Percentiles rank a stretch among this genome's conserved stretches.
Evolutionary conservation across 2,329 filamentous ascomycete species (phyloP).

Genomic region (Anisogramma anomala): DNA sequence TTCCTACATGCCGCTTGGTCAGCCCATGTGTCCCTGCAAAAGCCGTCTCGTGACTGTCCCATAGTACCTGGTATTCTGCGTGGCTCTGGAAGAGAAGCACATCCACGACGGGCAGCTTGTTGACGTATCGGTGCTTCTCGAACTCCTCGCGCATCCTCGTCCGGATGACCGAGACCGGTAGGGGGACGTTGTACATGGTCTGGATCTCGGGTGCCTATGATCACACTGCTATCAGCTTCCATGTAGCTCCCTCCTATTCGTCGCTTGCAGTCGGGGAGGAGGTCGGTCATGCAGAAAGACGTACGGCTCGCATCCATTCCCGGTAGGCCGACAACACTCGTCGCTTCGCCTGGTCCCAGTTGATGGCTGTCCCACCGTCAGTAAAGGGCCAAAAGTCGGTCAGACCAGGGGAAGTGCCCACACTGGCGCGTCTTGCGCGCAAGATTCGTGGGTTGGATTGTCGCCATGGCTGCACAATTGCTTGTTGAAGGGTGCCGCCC

Average conservation of each 20-base stretch:
- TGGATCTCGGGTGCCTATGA: slow-evolving; percentile 87
- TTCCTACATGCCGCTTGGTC: slow-evolving; percentile 48
- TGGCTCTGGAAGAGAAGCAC: slow-evolving; percentile 84
- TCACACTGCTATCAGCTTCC: slow-evolving; percentile 7
- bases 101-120: slow-evolving; percentile 78
- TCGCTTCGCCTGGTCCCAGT: slow-evolving; percentile 77
- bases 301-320: slow-evolving; percentile 91
- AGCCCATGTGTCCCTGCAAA: not conserved
- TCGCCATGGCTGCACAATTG: slow-evolving; percentile 48
- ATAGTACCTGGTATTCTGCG: slow-evolving; percentile 77
- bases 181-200: slow-evolving; percentile 87
- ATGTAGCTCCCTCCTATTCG: too few relatives aligned
- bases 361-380: slow-evolving; percentile 54
- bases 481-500: slow-evolving; percentile 22
- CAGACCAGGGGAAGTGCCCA: slow-evolving; percentile 33
- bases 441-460: slow-evolving; percentile 88
- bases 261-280: not conserved
- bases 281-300: slow-evolving; percentile 31
- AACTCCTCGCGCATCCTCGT: slow-evolving; percentile 96
- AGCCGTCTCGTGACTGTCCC: slow-evolving; percentile 10
- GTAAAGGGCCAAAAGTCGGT: slow-evolving; percentile 16
- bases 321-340: slow-evolving; percentile 84
- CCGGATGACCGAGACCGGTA: slow-evolving; percentile 76
- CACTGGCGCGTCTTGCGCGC: slow-evolving; percentile 70
- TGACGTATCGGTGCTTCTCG: slow-evolving; percentile 87